Evolutionary conservation across 139 green algal genomes (phyloP), one percentile per base, ranked within the genome.

Genomic region (Cymbomonas tetramitiformis): DNA sequence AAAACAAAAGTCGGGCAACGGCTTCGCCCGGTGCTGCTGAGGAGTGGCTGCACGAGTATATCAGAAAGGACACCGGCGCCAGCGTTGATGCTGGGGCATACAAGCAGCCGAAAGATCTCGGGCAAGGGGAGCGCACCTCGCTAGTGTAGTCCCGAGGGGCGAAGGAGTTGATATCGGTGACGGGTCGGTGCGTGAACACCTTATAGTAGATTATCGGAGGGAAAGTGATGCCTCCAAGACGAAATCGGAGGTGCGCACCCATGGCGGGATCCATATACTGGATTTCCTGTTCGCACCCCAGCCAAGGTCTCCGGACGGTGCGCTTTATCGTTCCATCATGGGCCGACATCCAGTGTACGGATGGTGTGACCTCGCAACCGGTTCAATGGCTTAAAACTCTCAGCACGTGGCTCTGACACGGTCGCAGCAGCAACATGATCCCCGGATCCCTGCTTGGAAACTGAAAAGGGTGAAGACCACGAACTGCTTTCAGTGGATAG

Each of bases 121-220:
- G n/a, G n/a, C n/a, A n/a, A n/a, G n/a, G n/a, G n/a, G n/a, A n/a
- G n/a, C n/a, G n/a, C n/a, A n/a, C 36, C 36, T 44, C 15, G 36
- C 36, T 19, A 44, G 36, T n/a, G 54, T 77, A 77, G 55, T 77
- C 50, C 21, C 64, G 46, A 9, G 69, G 66, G 19, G 40, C 56
- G 46, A 70, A 78, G 23, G 58, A 47, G 46, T 53, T 62, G 4
- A 75, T 62, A 41, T 76, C 65, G 24, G 64, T 57, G 0, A 87
- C 68, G 19, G 70, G 69, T n/a, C 72, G 46, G 57, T 86, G 77
- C 26, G 80, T 88, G 67, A 76, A 86, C 15, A 91, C 83, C 46
- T 88, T 88, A 70, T 88, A 91, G 31, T 82, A 77, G 18, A 91
- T 58, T n/a, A 76, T 61, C 0, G 83, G 83, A 1, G 83, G 83